phyloP scores from a whole-genome alignment of 116 monocot species.

The Zostera marina region DNA sequence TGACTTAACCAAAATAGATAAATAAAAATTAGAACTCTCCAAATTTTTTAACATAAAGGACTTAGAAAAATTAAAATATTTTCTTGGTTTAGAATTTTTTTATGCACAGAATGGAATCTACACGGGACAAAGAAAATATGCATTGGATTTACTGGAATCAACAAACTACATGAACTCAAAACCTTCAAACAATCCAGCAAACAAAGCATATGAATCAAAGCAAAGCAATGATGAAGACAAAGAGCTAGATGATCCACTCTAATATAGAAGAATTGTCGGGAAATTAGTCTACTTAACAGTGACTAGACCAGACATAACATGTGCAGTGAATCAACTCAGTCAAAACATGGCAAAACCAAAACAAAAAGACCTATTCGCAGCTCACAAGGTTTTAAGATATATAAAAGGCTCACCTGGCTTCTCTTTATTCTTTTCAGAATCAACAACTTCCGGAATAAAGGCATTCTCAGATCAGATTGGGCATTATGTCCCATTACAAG shows the following conservation, averaged over 20 bases:
- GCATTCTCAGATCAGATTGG: background rate
- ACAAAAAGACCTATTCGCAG: background rate
- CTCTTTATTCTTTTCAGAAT: background rate
- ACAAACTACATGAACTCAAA: background rate
- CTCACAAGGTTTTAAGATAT: background rate
- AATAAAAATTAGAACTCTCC: background rate
- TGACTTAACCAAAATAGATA: no score
- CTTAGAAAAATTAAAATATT: background rate
- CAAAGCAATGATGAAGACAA: background rate
- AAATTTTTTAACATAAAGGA: background rate
- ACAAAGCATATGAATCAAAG: no score
- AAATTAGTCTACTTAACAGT: background rate
- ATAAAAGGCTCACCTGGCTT: background rate
- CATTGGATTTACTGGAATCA: background rate
- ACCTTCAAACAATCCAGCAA: no score
- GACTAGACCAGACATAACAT: background rate
- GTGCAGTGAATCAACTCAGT: background rate
- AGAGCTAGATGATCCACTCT: background rate
- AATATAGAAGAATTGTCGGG: background rate
- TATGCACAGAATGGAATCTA: background rate
- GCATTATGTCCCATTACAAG: background rate
- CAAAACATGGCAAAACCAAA: background rate
- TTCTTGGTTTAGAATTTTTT: background rate
- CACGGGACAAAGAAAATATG: background rate
- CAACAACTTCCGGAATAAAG: background rate